A percentile compares a stretch with the other conserved stretches of the same genome.
These are phyloP conservation scores for Fusarium mundagurra DNA, from an alignment of 2,329 filamentous ascomycete genomes.

Conservation along the genomic window DNA sequence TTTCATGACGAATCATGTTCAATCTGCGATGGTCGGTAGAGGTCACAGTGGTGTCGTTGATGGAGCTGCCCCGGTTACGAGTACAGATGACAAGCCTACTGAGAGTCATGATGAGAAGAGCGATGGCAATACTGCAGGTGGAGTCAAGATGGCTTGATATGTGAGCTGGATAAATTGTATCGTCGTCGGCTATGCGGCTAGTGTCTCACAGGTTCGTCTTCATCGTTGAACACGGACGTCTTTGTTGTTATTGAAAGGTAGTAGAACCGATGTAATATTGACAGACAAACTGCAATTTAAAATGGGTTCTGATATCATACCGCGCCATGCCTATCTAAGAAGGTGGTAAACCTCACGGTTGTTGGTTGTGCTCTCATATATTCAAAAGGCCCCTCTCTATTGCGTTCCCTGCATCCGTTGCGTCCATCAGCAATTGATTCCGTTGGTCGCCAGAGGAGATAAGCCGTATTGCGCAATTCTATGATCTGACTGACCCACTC, in stretches of 20 bases:
- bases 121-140: background rate
- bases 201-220: background rate
- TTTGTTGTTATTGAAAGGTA: background rate
- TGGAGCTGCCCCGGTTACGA: background rate
- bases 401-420: background rate
- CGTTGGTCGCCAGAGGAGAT: background rate
- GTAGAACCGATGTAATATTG: background rate
- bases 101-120: background rate
- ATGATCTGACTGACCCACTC: background rate
- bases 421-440: background rate
- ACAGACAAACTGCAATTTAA: background rate
- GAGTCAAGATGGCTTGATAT: background rate
- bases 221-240: background rate
- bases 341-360: background rate
- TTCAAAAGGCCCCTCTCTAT: background rate
- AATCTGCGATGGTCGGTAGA: conserved; percentile 1
- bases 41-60: background rate
- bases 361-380: background rate
- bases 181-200: background rate
- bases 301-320: background rate
- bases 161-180: too few relatives aligned
- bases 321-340: background rate
- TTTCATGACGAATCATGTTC: conserved; percentile 21
- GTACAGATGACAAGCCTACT: background rate
- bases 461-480: background rate